Percentiles rank a stretch among this genome's conserved stretches.
phyloP scores from a whole-genome alignment of 306 rosid species.

The Cicer cuneatum region DNA sequence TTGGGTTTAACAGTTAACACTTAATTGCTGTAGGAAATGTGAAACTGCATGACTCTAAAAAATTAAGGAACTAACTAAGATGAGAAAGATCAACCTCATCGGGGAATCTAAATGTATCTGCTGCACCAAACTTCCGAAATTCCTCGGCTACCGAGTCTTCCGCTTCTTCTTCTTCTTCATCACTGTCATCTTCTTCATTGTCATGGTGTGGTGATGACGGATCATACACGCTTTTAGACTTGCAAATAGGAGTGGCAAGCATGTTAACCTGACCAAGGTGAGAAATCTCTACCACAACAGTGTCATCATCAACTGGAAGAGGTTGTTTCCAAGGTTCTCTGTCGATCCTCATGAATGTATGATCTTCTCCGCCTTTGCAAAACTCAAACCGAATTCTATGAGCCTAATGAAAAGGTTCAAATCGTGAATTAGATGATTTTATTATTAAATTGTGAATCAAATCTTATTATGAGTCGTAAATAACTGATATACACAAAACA shows the following conservation, averaged over 20 bases:
- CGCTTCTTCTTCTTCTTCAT: conserved; percentile 26
- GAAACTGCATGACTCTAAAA: conserved; percentile 8
- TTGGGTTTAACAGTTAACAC: conserved; percentile 10
- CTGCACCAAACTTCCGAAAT: conserved; percentile 92
- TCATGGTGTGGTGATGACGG: conserved; percentile 50
- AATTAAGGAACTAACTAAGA: conserved; percentile 58
- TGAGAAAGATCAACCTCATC: conserved; percentile 70
- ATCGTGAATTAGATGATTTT: not conserved
- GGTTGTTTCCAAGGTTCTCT: conserved; percentile 99
- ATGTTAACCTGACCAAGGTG: conserved; percentile 92
- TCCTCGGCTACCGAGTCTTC: conserved; percentile 66
- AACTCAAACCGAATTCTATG: conserved; percentile 80
- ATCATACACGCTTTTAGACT: conserved; percentile 61
- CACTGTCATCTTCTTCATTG: conserved; percentile 57
- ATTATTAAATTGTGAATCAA: not conserved
- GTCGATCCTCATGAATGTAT: conserved; percentile 90
- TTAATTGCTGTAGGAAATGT: not conserved
- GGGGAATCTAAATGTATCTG: conserved; percentile 83
- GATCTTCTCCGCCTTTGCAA: conserved; percentile 72
- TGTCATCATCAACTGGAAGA: conserved; percentile 79
- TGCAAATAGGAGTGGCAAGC: conserved; percentile 70
- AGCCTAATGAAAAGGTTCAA: conserved; percentile 53
- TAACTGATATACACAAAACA: too few relatives aligned
- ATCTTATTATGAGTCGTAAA: not conserved
- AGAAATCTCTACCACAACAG: conserved; percentile 87